Conservation (phyloP, 495 filamentous ascomycete genomes). For the Lasiosphaeriaceae sp. region DNA sequence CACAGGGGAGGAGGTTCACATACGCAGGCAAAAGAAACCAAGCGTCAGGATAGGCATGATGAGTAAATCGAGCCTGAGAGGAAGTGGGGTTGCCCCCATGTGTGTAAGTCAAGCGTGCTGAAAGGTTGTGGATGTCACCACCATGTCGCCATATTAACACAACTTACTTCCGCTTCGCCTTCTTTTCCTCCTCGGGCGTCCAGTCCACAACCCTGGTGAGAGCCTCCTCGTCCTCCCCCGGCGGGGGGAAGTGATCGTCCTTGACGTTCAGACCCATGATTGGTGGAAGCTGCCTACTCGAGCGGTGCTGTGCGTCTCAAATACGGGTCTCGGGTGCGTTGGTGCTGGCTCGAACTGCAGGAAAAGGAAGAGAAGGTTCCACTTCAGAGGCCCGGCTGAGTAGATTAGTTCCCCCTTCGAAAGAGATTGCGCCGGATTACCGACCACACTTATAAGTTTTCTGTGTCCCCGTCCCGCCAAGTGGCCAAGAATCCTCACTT, state of each 20-base stretch:
- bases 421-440: no score
- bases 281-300: background rate
- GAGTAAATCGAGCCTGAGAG: constrained; percentile 46
- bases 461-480: background rate
- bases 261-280: constrained; percentile 11
- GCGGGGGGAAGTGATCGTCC: constrained; percentile 13
- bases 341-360: no score
- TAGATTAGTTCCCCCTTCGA: no score
- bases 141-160: background rate
- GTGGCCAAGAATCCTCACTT: background rate
- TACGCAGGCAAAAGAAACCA: constrained; percentile 55
- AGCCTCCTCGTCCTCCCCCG: constrained; percentile 25
- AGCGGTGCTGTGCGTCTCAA: background rate
- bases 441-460: background rate
- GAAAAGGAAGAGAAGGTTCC: no score
- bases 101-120: background rate
- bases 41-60: constrained; percentile 48
- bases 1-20: constrained; percentile 16
- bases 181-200: constrained; percentile 31
- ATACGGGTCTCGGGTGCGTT: no score
- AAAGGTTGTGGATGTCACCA: background rate
- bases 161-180: constrained; percentile 37
- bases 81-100: background rate
- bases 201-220: constrained; percentile 29
- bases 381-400: no score